phyloP scores from a whole-genome alignment of 306 rosid genomes.

The Fragaria iinumae region DNA sequence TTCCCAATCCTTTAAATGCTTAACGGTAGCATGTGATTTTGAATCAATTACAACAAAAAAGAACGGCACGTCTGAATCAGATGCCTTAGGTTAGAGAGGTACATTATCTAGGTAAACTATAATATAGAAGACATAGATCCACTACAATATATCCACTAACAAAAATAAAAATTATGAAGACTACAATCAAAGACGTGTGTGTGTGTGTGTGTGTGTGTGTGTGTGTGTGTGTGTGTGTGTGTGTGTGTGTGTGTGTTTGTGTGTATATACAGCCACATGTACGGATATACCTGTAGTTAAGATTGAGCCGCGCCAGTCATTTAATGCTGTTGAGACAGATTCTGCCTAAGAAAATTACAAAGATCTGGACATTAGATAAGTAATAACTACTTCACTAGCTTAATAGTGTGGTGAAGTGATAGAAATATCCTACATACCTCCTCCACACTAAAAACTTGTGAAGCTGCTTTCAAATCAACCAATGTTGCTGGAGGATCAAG shows the following conservation, averaged over 20 bases:
- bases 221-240: too few relatives aligned
- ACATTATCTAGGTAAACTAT: constrained; percentile 6
- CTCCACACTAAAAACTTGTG: constrained; percentile 53
- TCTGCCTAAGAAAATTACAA: constrained; percentile 50
- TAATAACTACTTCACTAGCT: constrained; percentile 16
- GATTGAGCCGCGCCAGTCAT: constrained; percentile 77
- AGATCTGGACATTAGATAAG: constrained; percentile 8
- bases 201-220: too few relatives aligned
- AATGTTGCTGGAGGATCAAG: constrained; percentile 85
- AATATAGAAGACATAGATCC: background rate
- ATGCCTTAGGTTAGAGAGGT: constrained; percentile 26
- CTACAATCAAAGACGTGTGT: too few relatives aligned
- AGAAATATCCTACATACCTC: constrained; percentile 55
- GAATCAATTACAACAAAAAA: constrained; percentile 62
- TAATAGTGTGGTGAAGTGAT: constrained; percentile 6
- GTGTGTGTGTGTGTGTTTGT: too few relatives aligned
- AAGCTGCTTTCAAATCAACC: constrained; percentile 69
- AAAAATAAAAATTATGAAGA: too few relatives aligned
- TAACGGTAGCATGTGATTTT: constrained; percentile 58
- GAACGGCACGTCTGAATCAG: constrained; percentile 69
- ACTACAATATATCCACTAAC: background rate
- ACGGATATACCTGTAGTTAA: constrained; percentile 54
- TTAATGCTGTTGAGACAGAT: constrained; percentile 75
- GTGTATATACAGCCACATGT: too few relatives aligned
- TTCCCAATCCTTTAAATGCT: constrained; percentile 79